Evolutionary conservation across 768 basidiomycete species (phyloP), one percentile per base, ranked within the genome.

Genomic region (Lactarius hatsudake): DNA sequence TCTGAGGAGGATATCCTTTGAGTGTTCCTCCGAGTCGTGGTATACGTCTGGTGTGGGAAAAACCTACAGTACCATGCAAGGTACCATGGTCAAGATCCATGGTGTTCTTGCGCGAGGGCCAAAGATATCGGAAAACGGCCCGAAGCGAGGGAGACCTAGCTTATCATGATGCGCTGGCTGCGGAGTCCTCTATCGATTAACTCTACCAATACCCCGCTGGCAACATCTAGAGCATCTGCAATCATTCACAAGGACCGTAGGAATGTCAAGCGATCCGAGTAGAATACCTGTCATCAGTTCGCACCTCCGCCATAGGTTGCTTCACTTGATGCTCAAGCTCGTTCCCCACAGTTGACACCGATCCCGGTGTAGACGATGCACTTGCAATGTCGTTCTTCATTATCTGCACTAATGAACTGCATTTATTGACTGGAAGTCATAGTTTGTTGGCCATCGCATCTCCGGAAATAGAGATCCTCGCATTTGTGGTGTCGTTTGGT

Each of bases 301-400:
- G 86, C 73, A 43, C 23, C 26, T 34, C 57, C 30, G 32, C 23
- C 18, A 34, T 20, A 42, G 9, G 26, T 58, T 2, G 2, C 54
- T 13, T 40, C n/a, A 30, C 8, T 32, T 30, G 28, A 7, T 15
- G 62, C 30, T 64, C 1, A 42, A 23, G 15, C 40, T 38, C 28
- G 23, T 17, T n/a, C 7, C 42, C 26, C n/a, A 36, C 72, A 93
- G 90, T 93, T 72, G 92, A 93, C 71, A 91, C 91, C 32, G 93
- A 95, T 73, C 91, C 93, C 8, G 93, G 93, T 40, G 88, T 93
- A 4, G 93, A 95, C 73, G 93, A 95, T 75, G 79, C 82, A 30
- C 71, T 93, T 61, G 92, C 92, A 34, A 86, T 95, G 91, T 89
- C 65, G 66, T 86, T 75, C 34, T 60, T 57, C n/a, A 28, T 42